phyloP scores from a whole-genome alignment of 805 yeast genomes.

The Debaryomyces hansenii region DNA sequence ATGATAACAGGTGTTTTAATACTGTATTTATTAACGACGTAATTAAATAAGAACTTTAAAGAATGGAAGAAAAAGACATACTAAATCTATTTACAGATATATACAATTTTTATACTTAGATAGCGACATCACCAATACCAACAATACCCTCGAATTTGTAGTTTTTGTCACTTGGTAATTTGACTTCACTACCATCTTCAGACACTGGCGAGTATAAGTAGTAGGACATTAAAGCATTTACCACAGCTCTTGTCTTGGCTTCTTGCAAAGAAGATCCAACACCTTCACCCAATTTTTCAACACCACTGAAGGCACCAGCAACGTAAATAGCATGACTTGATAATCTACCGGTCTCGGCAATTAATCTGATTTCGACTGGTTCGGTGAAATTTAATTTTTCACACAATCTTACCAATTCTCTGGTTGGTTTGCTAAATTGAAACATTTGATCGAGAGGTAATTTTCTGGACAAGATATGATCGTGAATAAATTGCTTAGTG shows the following conservation, averaged over 20 bases:
- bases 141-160: conserved; percentile 42
- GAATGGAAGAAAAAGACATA: not conserved
- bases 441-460: conserved; percentile 73
- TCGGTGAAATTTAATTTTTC: conserved; percentile 69
- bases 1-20: too few relatives aligned
- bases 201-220: conserved; percentile 84
- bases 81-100: conserved; percentile 17
- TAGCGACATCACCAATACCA: conserved; percentile 46
- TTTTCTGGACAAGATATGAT: conserved; percentile 80
- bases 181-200: conserved; percentile 38
- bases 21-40: too few relatives aligned
- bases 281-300: conserved; percentile 85
- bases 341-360: conserved; percentile 92
- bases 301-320: conserved; percentile 88
- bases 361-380: conserved; percentile 72
- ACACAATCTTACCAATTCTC: conserved; percentile 77
- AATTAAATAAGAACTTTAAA: too few relatives aligned
- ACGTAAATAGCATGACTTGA: conserved; percentile 82
- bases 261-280: conserved; percentile 88
- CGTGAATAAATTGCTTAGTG: conserved; percentile 66
- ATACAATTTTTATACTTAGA: conserved; percentile 19
- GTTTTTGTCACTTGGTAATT: conserved; percentile 59
- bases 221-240: conserved; percentile 86
- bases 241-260: conserved; percentile 90
- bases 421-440: conserved; percentile 79